A percentile compares a stretch with the other conserved stretches of the same genome.
Conservation (phyloP, 1,139 yeast genomes). For the Yarrowia galli region DNA sequence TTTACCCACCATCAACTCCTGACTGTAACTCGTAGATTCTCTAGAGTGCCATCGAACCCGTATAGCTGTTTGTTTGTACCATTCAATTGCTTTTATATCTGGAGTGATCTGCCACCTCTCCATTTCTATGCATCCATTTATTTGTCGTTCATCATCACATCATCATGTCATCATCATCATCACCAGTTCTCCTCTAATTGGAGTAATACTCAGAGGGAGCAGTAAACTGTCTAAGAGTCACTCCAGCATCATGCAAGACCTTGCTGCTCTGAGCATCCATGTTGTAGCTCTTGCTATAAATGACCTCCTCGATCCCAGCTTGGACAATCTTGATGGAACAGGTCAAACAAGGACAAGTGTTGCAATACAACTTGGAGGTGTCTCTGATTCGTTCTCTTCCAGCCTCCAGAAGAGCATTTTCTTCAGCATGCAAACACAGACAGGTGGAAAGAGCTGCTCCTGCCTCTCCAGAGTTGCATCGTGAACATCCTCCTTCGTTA, state of each 20-base stretch:
- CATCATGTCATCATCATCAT: neutral
- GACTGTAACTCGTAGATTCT: too few species aligned
- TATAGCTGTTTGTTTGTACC: too few species aligned
- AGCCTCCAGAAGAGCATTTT: constrained; percentile 91
- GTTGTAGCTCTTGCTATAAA: constrained; percentile 87
- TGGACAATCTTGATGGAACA: constrained; percentile 96
- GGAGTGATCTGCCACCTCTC: too few species aligned
- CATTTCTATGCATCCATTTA: neutral
- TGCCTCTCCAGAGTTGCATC: constrained; percentile 69
- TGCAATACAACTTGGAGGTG: constrained; percentile 77
- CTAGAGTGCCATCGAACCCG: too few species aligned
- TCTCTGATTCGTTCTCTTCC: constrained; percentile 86
- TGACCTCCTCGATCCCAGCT: constrained; percentile 90
- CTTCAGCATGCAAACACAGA: constrained; percentile 95
- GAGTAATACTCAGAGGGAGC: constrained; percentile 57
- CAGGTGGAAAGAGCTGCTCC: constrained; percentile 83
- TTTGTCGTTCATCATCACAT: too few species aligned
- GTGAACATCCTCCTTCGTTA: constrained; percentile 91
- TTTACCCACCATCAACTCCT: too few species aligned
- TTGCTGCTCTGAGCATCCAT: constrained; percentile 81
- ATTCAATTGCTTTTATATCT: too few species aligned
- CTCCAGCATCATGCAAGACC: constrained; percentile 77
- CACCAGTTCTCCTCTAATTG: neutral
- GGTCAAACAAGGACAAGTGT: constrained; percentile 96
- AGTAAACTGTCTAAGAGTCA: constrained; percentile 72